A percentile compares a stretch with the other conserved stretches of the same genome.
phyloP scores from a whole-genome alignment of 2,329 filamentous ascomycete species.

The Dactylella cylindrospora region DNA sequence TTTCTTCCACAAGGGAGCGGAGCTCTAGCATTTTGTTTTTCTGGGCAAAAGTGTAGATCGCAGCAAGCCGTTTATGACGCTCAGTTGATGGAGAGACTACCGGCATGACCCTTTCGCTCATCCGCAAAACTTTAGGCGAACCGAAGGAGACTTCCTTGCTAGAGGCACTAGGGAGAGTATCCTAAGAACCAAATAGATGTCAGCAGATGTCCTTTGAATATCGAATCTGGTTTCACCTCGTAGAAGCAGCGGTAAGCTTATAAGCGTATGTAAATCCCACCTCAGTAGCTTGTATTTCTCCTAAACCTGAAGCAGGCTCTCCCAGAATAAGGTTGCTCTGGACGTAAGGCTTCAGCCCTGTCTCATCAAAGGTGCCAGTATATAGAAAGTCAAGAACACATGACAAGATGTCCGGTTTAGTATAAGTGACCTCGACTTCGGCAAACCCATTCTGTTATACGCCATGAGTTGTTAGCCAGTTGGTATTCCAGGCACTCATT shows the following conservation, averaged over 20 bases:
- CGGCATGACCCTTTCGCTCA: neutral
- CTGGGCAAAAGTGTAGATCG: slow-evolving; percentile 19
- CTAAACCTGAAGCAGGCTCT: too few relatives aligned
- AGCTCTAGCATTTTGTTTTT: slow-evolving; percentile 14
- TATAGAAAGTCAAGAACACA: slow-evolving; percentile 30
- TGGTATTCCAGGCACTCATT: too few relatives aligned
- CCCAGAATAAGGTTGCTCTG: too few relatives aligned
- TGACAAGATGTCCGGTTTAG: slow-evolving; percentile 9
- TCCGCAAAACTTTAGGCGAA: neutral
- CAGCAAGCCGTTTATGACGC: slow-evolving; percentile 7
- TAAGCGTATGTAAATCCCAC: too few relatives aligned
- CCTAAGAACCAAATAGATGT: too few relatives aligned
- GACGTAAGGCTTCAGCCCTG: slow-evolving; percentile 2
- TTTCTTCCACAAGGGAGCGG: slow-evolving; percentile 13
- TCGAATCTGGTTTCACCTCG: too few relatives aligned
- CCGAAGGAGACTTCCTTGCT: too few relatives aligned
- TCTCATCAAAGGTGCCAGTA: slow-evolving; percentile 28
- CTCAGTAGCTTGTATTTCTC: too few relatives aligned
- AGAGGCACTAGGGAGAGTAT: too few relatives aligned
- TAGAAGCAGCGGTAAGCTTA: too few relatives aligned
- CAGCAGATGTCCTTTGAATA: too few relatives aligned
- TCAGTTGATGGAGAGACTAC: slow-evolving; percentile 2
- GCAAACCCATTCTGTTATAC: slow-evolving; percentile 7
- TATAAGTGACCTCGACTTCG: slow-evolving; percentile 1
- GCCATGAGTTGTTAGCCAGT: neutral